These are phyloP conservation scores for Boletus barrowsii DNA, from an alignment of 768 basidiomycete species.

Conservation along the genomic window DNA sequence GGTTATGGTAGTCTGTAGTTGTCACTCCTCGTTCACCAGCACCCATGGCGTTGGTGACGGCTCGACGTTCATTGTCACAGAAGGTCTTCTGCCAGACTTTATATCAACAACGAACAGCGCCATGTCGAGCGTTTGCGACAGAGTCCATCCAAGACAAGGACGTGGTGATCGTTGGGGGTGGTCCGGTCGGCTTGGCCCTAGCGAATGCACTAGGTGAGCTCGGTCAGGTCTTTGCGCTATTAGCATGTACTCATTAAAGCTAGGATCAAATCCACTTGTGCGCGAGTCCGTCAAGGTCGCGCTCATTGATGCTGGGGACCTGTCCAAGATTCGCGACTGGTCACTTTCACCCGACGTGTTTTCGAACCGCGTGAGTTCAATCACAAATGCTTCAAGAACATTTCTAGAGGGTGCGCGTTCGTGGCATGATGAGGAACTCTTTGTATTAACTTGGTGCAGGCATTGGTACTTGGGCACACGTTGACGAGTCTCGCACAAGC, in stretches of 20 bases:
- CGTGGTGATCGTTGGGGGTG: conserved; percentile 92
- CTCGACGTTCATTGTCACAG: conserved; percentile 6
- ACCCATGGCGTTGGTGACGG: conserved; percentile 8
- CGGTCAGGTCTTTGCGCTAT: background rate
- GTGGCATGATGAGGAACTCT: background rate
- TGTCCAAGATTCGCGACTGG: conserved; percentile 72
- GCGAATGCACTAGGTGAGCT: conserved; percentile 79
- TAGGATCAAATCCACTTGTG: conserved; percentile 54
- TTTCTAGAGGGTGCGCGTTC: conserved; percentile 59
- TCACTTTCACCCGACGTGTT: conserved; percentile 47
- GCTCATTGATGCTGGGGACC: conserved; percentile 78
- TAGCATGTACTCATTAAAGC: background rate
- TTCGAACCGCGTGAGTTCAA: conserved; percentile 84
- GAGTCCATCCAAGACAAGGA: conserved; percentile 56
- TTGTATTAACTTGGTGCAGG: conserved; percentile 39
- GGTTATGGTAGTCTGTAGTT: background rate
- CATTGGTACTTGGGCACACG: conserved; percentile 79
- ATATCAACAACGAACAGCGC: conserved; percentile 4
- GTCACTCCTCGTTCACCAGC: background rate
- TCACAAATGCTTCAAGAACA: conserved; percentile 68
- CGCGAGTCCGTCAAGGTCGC: conserved; percentile 59
- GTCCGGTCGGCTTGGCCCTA: conserved; percentile 86
- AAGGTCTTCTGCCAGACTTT: background rate
- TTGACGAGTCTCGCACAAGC: conserved; percentile 65
- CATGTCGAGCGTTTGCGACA: conserved; percentile 18